phyloP scores from a whole-genome alignment of 768 basidiomycete genomes.

The Lactarius akahatsu region DNA sequence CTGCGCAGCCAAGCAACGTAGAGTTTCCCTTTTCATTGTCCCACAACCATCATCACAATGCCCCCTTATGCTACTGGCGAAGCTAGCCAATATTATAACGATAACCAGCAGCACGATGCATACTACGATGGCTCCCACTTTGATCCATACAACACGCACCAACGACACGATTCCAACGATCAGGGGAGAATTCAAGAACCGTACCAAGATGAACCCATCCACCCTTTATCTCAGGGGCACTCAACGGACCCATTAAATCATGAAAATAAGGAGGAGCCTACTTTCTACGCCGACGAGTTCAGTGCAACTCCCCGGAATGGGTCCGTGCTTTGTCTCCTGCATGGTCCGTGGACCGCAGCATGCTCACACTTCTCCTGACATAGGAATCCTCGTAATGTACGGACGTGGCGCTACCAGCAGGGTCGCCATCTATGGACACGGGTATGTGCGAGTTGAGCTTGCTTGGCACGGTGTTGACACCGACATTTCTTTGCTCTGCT shows the following conservation, averaged over 20 bases:
- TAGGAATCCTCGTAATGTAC: slow-evolving; percentile 21
- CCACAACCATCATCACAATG: slow-evolving; percentile 3
- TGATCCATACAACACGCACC: slow-evolving; percentile 44
- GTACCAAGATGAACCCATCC: slow-evolving; percentile 34
- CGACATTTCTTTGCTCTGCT: slow-evolving; percentile 40
- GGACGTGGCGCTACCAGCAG: slow-evolving; percentile 27
- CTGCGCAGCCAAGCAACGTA: slow-evolving; percentile 5
- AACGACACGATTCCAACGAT: slow-evolving; percentile 55
- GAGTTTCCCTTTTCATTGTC: background rate
- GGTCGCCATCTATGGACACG: slow-evolving; percentile 26
- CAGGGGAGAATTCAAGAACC: slow-evolving; percentile 40
- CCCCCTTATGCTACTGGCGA: background rate
- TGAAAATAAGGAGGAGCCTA: slow-evolving; percentile 10
- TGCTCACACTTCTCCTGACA: background rate
- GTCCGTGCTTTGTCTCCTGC: slow-evolving; percentile 10
- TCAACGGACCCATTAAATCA: slow-evolving; percentile 2
- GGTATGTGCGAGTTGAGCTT: slow-evolving; percentile 9
- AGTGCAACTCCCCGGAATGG: background rate
- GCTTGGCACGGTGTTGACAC: background rate
- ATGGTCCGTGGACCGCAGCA: background rate
- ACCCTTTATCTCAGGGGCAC: slow-evolving; percentile 2
- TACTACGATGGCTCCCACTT: slow-evolving; percentile 38
- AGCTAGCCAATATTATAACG: background rate
- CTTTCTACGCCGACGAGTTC: slow-evolving; percentile 7
- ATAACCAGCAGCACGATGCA: slow-evolving; percentile 12